These are phyloP conservation scores for Fusarium subglutinans DNA, from an alignment of 2,329 filamentous ascomycete genomes.

Conservation along the genomic window DNA sequence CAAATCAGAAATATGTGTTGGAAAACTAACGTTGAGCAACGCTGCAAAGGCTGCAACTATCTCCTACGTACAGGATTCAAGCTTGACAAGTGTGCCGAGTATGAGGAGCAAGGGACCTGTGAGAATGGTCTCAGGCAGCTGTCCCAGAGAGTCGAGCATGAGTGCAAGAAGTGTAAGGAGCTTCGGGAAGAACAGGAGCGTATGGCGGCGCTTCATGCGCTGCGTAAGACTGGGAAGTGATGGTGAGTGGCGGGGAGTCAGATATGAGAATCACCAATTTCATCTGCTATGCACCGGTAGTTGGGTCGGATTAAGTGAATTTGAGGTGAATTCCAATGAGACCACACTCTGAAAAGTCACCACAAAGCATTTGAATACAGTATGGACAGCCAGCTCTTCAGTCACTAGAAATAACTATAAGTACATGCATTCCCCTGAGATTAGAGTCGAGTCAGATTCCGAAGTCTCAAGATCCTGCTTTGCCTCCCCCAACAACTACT, in stretches of 20 bases:
- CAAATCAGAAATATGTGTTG: not conserved
- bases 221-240: too few relatives aligned
- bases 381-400: rapidly evolving
- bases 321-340: too few relatives aligned
- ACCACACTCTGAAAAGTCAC: too few relatives aligned
- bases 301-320: not conserved
- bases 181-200: not conserved
- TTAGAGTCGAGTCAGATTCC: rapidly evolving
- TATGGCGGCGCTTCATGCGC: not conserved
- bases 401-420: not conserved
- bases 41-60: not conserved
- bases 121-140: too few relatives aligned
- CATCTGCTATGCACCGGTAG: not conserved
- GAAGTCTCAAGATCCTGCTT: too few relatives aligned
- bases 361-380: rapidly evolving
- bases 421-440: not conserved
- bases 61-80: not conserved
- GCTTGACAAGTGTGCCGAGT: not conserved
- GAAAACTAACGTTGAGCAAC: not conserved
- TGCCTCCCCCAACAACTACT: not conserved
- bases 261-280: not conserved
- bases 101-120: not conserved
- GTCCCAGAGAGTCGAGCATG: not conserved
- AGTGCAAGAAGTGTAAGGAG: not conserved
- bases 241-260: too few relatives aligned